Base-by-base conservation (phyloP, 148 eudicot species). In the Cornus florida region DNA sequence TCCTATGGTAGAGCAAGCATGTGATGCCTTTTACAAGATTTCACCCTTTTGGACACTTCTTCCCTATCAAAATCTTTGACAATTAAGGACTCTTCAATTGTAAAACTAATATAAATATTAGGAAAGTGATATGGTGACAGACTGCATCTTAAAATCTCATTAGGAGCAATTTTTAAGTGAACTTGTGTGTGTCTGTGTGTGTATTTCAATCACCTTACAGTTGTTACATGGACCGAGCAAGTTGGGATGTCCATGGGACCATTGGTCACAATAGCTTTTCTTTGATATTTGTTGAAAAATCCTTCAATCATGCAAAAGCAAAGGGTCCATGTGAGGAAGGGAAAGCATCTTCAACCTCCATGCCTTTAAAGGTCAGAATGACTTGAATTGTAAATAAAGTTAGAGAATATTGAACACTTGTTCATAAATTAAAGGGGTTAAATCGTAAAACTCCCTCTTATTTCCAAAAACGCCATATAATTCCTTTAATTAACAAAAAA, bases 301-400 rank as follows among this genome's bases (percentile, higher is more conserved):
- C 66, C 39, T 77, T 48, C 22, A 77, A 77, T 68, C 79, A 77
- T 77, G 79, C 32, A 77, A 48, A 77, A 65, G 16, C 6, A 7
- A 31, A 69, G 69, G 73, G 3, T 35, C 16, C 74, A 69, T 77
- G 74, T 56, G 69, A 35, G 64, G 48, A 9, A 43, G 80, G 66
- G 64, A 73, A 69, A 56, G 74, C 65, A 69, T 77, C 67, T 77
- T 77, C 73, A 77, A 32, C 32, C 71, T 23, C 73, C 73, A 33
- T 13, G 1, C 67, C 73, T 19, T 56, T 13, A 16, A 73, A 73
- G 41, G 4, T 73, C 23, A n/a, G 75, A 12, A 73, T 73, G 50
- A 53, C 5, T 22, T 28, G 8, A 9, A 41, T 22, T 71, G 20
- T 57, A 14, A 57, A 19, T 57, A 13, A 57, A 13, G 20, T 13